Conservation (phyloP, 1,284 basidiomycete species). For the Filobasidium uniguttulatum region DNA sequence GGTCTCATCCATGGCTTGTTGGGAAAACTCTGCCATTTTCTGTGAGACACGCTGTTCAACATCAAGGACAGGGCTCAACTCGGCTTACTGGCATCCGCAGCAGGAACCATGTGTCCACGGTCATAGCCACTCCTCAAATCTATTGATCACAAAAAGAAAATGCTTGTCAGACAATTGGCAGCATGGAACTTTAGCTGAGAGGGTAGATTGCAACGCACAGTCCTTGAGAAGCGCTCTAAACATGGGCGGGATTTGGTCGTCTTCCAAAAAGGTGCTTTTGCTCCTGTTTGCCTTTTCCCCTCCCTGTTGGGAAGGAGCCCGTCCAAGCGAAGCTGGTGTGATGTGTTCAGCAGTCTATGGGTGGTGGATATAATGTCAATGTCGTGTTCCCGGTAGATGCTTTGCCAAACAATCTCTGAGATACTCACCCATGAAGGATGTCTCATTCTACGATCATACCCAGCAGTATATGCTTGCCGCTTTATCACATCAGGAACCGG, state of each 20-base stretch:
- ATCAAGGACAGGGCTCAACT: background rate
- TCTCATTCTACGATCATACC: slow-evolving; percentile 75
- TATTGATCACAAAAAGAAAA: slow-evolving; percentile 4
- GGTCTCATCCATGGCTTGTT: slow-evolving; percentile 93
- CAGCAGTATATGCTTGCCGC: slow-evolving; percentile 69
- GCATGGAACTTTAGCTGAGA: background rate
- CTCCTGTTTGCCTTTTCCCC: slow-evolving; percentile 49
- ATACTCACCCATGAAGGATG: slow-evolving; percentile 79
- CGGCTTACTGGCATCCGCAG: slow-evolving; percentile 75
- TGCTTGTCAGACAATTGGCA: background rate
- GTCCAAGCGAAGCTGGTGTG: slow-evolving; percentile 56
- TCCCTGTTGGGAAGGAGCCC: slow-evolving; percentile 21
- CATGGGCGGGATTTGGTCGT: slow-evolving; percentile 55
- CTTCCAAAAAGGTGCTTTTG: slow-evolving; percentile 76
- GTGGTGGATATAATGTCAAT: background rate
- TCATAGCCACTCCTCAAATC: slow-evolving; percentile 91
- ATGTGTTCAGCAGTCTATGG: slow-evolving; percentile 79
- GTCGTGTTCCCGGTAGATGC: background rate
- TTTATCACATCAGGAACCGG: slow-evolving; percentile 68
- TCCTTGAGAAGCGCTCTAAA: slow-evolving; percentile 80
- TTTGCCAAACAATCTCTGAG: background rate
- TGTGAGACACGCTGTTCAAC: background rate
- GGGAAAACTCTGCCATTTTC: slow-evolving; percentile 23
- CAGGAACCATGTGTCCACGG: slow-evolving; percentile 94
- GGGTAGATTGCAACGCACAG: slow-evolving; percentile 34